phyloP scores from a whole-genome alignment of 1,284 basidiomycete genomes.

The Bjerkandera adusta region DNA sequence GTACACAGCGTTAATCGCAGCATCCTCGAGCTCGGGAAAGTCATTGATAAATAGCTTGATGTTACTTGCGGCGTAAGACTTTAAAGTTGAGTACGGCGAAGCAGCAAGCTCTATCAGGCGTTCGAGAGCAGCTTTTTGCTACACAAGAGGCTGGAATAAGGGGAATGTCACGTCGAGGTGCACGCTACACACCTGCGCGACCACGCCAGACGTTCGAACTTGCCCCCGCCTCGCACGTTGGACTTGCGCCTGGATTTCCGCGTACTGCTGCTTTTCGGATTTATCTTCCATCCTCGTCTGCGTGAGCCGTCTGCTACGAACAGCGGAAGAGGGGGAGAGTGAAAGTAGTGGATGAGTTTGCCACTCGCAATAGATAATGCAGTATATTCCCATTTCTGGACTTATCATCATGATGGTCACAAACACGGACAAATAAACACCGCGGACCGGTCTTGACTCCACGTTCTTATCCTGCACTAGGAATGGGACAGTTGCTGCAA shows the following conservation, averaged over 20 bases:
- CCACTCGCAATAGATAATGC: no score
- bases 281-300: constrained; percentile 1
- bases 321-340: no score
- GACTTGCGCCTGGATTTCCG: constrained; percentile 29
- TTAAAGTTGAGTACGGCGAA: constrained; percentile 37
- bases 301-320: no score
- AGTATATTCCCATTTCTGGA: no score
- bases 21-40: constrained; percentile 68
- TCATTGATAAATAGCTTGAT: constrained; percentile 59
- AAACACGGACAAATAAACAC: no score
- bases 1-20: constrained; percentile 70
- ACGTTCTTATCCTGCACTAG: no score
- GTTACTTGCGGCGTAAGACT: constrained; percentile 55
- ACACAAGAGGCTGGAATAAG: not conserved
- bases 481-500: no score
- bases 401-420: no score
- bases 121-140: constrained; percentile 36
- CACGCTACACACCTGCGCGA: constrained; percentile 13
- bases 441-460: no score
- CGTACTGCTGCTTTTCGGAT: constrained; percentile 5
- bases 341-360: no score
- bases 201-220: constrained; percentile 25
- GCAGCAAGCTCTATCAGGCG: constrained; percentile 37
- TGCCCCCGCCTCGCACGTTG: constrained; percentile 31
- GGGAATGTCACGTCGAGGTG: not conserved